phyloP scores from a whole-genome alignment of 495 filamentous ascomycete genomes.

The Tuber melanosporum region DNA sequence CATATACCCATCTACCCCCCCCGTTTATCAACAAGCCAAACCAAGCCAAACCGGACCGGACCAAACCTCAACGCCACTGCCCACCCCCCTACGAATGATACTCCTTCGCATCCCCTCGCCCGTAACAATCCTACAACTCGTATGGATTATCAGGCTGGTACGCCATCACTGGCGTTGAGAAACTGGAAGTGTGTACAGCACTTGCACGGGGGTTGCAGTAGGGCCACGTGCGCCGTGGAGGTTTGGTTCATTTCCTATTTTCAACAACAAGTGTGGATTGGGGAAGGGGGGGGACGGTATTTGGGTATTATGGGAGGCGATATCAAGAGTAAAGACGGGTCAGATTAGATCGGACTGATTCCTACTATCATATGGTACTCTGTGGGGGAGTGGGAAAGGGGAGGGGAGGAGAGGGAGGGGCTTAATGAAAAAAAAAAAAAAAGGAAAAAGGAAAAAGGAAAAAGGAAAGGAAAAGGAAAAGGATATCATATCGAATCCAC shows the following conservation, averaged over 20 bases:
- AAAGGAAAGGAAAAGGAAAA: slow-evolving; percentile 13
- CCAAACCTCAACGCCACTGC: neutral
- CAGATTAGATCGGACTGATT: neutral
- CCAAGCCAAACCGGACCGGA: neutral
- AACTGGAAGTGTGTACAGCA: neutral
- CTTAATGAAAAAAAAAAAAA: neutral
- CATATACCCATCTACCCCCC: neutral
- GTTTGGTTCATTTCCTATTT: neutral
- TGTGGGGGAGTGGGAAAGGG: neutral
- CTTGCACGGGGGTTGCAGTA: neutral
- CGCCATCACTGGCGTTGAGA: neutral
- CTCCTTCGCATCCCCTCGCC: neutral
- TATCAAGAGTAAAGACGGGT: slow-evolving; percentile 4
- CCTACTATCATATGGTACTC: neutral
- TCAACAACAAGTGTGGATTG: neutral
- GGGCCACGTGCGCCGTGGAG: neutral
- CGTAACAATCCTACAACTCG: neutral
- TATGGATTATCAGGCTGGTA: neutral
- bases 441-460: no score
- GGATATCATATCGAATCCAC: neutral
- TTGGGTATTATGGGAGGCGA: neutral
- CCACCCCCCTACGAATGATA: neutral
- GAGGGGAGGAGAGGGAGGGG: neutral
- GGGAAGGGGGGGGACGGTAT: neutral
- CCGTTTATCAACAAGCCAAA: neutral